Conservation (phyloP, 2,329 filamentous ascomycete genomes). For the Aotearoamyces nothofagi region DNA sequence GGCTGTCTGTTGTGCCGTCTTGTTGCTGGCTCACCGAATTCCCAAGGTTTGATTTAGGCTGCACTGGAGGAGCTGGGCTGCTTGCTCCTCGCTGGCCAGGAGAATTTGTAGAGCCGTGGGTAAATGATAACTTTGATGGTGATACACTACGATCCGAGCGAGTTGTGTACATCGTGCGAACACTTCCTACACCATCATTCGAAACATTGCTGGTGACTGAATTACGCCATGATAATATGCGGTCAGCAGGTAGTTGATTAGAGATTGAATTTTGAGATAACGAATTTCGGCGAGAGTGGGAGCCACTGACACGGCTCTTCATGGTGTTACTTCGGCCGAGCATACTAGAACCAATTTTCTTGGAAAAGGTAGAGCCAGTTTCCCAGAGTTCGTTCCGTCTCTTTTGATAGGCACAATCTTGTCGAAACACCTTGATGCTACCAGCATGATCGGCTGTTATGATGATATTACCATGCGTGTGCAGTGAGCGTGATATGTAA, state of each 20-base stretch:
- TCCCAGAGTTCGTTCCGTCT: conserved; percentile 67
- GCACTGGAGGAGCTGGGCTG: background rate
- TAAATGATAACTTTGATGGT: conserved; percentile 20
- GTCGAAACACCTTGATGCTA: conserved; percentile 84
- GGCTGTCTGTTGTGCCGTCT: conserved; percentile 11
- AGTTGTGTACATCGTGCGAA: conserved; percentile 26
- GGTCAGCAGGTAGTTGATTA: conserved; percentile 35
- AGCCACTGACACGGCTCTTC: conserved; percentile 32
- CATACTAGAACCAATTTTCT: conserved; percentile 12
- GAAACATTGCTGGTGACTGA: conserved; percentile 37
- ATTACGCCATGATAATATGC: conserved; percentile 81
- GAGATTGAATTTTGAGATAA: conserved; percentile 18
- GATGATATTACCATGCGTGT: conserved; percentile 76
- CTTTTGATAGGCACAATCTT: conserved; percentile 80
- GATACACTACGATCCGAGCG: conserved; percentile 39
- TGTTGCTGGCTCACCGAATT: conserved; percentile 15
- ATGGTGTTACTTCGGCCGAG: conserved; percentile 16
- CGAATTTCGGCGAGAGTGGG: conserved; percentile 27
- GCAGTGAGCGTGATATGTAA: conserved; percentile 61
- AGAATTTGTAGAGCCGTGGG: conserved; percentile 20
- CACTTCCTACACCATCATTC: conserved; percentile 21
- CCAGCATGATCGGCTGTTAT: conserved; percentile 82
- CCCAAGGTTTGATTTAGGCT: conserved; percentile 13
- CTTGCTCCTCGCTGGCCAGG: background rate
- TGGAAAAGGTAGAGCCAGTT: conserved; percentile 57